Percentiles rank a stretch among this genome's conserved stretches.
These are phyloP conservation scores for Acacia crassicarpa DNA, from an alignment of 306 rosid genomes.

Conservation along the genomic window DNA sequence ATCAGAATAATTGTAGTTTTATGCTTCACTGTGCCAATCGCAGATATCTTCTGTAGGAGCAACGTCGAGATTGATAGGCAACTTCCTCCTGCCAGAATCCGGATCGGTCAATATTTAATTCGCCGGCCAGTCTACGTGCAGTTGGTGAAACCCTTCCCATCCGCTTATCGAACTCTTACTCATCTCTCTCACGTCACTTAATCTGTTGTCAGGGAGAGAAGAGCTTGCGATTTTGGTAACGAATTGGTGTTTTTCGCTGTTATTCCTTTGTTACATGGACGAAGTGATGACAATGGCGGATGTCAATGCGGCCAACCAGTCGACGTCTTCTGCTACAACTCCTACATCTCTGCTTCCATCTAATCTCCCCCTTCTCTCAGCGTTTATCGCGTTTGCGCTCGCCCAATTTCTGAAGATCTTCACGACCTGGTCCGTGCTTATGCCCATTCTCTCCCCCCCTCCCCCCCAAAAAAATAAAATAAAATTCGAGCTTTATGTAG, in stretches of 20 bases:
- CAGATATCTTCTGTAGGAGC: neutral
- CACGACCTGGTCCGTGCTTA: conserved; percentile 71
- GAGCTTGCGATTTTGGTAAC: neutral
- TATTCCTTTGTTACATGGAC: conserved; percentile 30
- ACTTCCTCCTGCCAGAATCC: neutral
- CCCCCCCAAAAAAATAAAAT: no score
- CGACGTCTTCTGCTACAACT: conserved; percentile 32
- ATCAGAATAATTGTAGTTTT: neutral
- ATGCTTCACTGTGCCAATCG: neutral
- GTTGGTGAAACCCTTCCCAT: neutral
- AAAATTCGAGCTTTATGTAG: neutral
- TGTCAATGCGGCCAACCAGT: conserved; percentile 37
- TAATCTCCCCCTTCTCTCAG: conserved; percentile 64
- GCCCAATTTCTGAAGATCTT: conserved; percentile 97
- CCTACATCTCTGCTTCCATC: conserved; percentile 35
- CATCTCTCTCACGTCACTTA: neutral
- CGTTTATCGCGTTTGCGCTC: conserved; percentile 68
- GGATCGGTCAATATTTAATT: neutral
- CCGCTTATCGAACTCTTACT: neutral
- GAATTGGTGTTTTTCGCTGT: neutral
- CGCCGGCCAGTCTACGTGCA: neutral
- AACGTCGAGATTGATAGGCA: neutral
- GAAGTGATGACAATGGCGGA: conserved; percentile 62
- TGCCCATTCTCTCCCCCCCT: neutral
- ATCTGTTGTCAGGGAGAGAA: neutral